Conservation (phyloP, 2,329 filamentous ascomycete genomes). For the Neurospora sp. region DNA sequence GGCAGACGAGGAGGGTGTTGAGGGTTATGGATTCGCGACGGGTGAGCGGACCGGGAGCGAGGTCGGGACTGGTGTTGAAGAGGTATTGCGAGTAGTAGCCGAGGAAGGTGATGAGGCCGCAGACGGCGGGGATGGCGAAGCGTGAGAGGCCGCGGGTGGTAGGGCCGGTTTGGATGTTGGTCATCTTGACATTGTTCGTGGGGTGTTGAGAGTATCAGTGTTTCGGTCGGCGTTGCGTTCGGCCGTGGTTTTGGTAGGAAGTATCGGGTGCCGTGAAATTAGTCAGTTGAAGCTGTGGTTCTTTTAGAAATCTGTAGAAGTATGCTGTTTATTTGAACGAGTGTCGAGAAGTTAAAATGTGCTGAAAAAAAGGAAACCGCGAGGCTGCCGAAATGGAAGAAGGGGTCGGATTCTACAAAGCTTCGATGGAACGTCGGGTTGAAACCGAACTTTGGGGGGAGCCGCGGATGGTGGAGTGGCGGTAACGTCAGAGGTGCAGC, state of each 20-base stretch:
- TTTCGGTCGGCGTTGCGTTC: not conserved
- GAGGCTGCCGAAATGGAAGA: not conserved
- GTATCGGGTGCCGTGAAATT: not conserved
- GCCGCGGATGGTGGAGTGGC: not conserved
- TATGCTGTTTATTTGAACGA: not conserved
- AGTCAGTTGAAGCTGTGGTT: not conserved
- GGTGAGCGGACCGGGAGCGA: slow-evolving; percentile 52
- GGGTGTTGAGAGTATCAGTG: not conserved
- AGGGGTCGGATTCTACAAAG: not conserved
- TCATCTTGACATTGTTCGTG: slow-evolving; percentile 13
- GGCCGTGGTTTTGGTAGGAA: not conserved
- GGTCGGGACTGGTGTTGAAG: slow-evolving; percentile 48
- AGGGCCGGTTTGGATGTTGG: slow-evolving; percentile 22
- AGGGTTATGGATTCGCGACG: slow-evolving; percentile 49
- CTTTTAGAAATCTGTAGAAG: not conserved
- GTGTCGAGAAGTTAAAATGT: not conserved
- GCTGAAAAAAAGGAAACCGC: not conserved
- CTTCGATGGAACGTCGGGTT: not conserved
- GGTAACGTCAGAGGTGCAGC: not conserved
- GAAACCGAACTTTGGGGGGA: not conserved
- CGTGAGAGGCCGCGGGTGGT: slow-evolving; percentile 36
- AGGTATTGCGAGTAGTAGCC: slow-evolving; percentile 64
- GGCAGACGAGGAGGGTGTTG: slow-evolving; percentile 53
- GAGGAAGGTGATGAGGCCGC: slow-evolving; percentile 57
- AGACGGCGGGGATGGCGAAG: slow-evolving; percentile 61